These are phyloP conservation scores for Cladosporium phlei DNA, from an alignment of 2,329 filamentous ascomycete species.

Conservation along the genomic window DNA sequence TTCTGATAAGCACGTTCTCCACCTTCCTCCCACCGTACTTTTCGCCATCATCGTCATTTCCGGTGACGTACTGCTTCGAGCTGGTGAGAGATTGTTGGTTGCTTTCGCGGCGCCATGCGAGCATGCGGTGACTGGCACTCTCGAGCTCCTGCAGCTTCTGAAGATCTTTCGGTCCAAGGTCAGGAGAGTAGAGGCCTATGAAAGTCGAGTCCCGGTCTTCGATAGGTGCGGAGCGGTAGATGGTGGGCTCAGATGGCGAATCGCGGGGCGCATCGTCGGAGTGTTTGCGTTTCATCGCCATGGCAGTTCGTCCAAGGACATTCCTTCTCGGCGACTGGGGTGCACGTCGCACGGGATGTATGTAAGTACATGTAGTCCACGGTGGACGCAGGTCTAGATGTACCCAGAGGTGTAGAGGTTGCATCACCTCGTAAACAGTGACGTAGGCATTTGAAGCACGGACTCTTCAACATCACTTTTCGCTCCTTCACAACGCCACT, in stretches of 20 bases:
- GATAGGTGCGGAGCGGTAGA: constrained; percentile 44
- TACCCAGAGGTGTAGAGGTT: too few relatives aligned
- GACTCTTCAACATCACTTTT: too few relatives aligned
- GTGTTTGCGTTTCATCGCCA: constrained; percentile 30
- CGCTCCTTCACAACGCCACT: too few relatives aligned
- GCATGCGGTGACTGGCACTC: constrained; percentile 47
- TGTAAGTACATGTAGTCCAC: too few relatives aligned
- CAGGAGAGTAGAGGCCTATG: constrained; percentile 47
- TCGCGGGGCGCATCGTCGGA: constrained; percentile 2
- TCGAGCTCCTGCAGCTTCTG: constrained; percentile 42
- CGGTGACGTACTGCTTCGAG: constrained; percentile 38
- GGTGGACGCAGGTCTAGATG: too few relatives aligned
- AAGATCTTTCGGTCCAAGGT: constrained; percentile 36
- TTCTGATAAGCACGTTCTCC: constrained; percentile 42
- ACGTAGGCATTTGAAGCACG: too few relatives aligned
- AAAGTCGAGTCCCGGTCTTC: constrained; percentile 50
- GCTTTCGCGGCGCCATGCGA: constrained; percentile 47
- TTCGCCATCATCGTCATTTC: constrained; percentile 52
- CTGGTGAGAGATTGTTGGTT: constrained; percentile 42
- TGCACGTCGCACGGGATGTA: too few relatives aligned
- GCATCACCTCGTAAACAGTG: too few relatives aligned
- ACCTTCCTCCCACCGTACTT: constrained; percentile 47
- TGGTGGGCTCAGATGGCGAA: constrained; percentile 14
- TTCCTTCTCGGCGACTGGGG: too few relatives aligned
- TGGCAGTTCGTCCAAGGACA: neutral